These are phyloP conservation scores for Hypholoma fasciculare DNA, from an alignment of 768 basidiomycete species.

Conservation along the genomic window DNA sequence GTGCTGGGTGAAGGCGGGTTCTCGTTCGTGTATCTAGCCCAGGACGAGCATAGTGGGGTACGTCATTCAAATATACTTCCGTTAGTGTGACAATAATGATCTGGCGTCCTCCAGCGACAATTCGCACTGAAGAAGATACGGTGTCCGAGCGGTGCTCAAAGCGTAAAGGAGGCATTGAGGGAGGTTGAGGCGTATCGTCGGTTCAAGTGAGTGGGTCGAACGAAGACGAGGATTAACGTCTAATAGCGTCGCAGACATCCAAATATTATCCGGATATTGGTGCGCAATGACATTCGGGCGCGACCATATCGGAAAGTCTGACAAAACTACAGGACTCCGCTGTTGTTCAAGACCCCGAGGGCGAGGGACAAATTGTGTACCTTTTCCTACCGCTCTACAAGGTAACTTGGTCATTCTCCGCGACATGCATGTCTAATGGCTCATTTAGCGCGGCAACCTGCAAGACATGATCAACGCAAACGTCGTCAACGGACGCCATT, in stretches of 20 bases:
- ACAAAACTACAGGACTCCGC: slow-evolving; percentile 72
- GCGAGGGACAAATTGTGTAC: slow-evolving; percentile 93
- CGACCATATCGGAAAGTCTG: neutral
- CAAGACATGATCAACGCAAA: slow-evolving; percentile 93
- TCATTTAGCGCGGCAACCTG: slow-evolving; percentile 77
- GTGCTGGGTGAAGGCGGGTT: slow-evolving; percentile 97
- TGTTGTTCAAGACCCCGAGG: slow-evolving; percentile 90
- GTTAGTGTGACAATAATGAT: neutral
- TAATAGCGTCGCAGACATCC: slow-evolving; percentile 61
- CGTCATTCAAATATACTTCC: neutral
- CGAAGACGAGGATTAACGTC: neutral
- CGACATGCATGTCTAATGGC: neutral
- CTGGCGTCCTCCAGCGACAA: slow-evolving; percentile 53
- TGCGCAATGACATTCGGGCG: slow-evolving; percentile 25
- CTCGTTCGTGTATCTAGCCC: slow-evolving; percentile 87
- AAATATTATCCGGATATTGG: slow-evolving; percentile 95
- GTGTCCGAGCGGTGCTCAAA: slow-evolving; percentile 85
- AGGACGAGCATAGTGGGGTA: slow-evolving; percentile 85
- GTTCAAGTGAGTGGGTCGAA: slow-evolving; percentile 70
- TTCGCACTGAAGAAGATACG: slow-evolving; percentile 98
- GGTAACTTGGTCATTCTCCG: slow-evolving; percentile 37
- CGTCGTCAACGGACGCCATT: slow-evolving; percentile 77
- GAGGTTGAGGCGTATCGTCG: slow-evolving; percentile 93
- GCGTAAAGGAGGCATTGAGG: slow-evolving; percentile 86
- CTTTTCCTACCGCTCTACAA: slow-evolving; percentile 94